These are phyloP conservation scores for Aspergillus vadensis DNA, from an alignment of 2,329 filamentous ascomycete species.

Conservation along the genomic window DNA sequence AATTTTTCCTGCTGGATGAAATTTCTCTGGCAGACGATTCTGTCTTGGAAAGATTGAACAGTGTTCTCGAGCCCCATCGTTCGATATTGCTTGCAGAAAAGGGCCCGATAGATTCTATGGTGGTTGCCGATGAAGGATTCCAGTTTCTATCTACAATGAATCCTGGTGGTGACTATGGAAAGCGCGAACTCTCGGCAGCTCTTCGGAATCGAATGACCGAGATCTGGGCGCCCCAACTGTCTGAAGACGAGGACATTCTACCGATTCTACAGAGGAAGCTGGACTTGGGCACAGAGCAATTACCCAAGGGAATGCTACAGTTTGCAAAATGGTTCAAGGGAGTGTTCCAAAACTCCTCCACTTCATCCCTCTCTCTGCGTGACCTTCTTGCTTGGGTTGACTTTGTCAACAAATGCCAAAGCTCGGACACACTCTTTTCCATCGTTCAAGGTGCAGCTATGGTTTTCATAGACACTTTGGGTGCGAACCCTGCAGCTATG, in stretches of 20 bases:
- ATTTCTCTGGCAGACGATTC: conserved; percentile 98
- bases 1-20: conserved; percentile 93
- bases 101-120: conserved; percentile 77
- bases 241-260: conserved; percentile 79
- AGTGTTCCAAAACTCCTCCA: conserved; percentile 72
- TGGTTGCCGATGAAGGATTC: conserved; percentile 76
- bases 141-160: conserved; percentile 99
- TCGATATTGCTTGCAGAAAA: conserved; percentile 92
- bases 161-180: conserved; percentile 96
- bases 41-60: conserved; percentile 93
- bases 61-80: conserved; percentile 85
- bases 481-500: conserved; percentile 89
- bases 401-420: conserved; percentile 74
- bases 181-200: conserved; percentile 93
- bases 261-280: conserved; percentile 85
- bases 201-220: conserved; percentile 96
- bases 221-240: conserved; percentile 93
- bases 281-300: conserved; percentile 53
- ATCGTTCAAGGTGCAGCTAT: conserved; percentile 87
- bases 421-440: conserved; percentile 52
- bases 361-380: conserved; percentile 82
- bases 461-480: conserved; percentile 93
- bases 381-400: conserved; percentile 92
- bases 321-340: conserved; percentile 94
- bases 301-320: conserved; percentile 71